Base-by-base conservation (phyloP, 768 basidiomycete species). In the Myochromella boudieri region DNA sequence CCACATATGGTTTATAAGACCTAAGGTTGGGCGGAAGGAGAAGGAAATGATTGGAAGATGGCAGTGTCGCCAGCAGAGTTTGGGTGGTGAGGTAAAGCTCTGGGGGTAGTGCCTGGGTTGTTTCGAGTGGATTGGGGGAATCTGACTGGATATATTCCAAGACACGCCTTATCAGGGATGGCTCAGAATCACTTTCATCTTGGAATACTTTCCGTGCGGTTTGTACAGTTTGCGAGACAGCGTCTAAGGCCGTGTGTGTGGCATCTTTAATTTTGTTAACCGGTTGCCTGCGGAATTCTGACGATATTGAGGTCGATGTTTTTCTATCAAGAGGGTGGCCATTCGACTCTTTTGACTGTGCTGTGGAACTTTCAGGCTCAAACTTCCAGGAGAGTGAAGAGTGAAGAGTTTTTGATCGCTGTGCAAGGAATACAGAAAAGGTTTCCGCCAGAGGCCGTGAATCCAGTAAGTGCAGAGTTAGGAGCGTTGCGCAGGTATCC, bases 401-500 rank as follows among this genome's bases (percentile, higher is more conserved):
- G 17, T 79, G 72, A 4, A 90, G 63, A 3, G 79, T 75, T 61
- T 79, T 82, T 20, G 77, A 72, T 6, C 89, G 78, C 61, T 97
- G 92, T 0, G 73, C 63, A 3, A 97, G 77, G 46, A 90, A 79
- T 3, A 85, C 76, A 4, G 75, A 68, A 24, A 95, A 68, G 0
- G 87, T 84, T 39, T 94, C 91, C 17, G 71, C 62, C 7, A 95
- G 68, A 5, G 93, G 88, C 37, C 85, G 75, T 5, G 91, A 91
- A 58, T 97, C 94, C 21, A 97, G 77, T n/a, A 97, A 75, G 62
- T 95, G 85, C 33, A 97, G 77, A 0, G 89, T 85, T 8, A 95
- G 70, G 8, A 95, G 74, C 3, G 85, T 84, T 2, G 91, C 83
- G 53, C 91, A 90, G 1, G 77, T 76, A 46, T 82, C 82, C 89